phyloP scores from a whole-genome alignment of 2,329 filamentous ascomycete genomes.

The Xylariaceae sp. region DNA sequence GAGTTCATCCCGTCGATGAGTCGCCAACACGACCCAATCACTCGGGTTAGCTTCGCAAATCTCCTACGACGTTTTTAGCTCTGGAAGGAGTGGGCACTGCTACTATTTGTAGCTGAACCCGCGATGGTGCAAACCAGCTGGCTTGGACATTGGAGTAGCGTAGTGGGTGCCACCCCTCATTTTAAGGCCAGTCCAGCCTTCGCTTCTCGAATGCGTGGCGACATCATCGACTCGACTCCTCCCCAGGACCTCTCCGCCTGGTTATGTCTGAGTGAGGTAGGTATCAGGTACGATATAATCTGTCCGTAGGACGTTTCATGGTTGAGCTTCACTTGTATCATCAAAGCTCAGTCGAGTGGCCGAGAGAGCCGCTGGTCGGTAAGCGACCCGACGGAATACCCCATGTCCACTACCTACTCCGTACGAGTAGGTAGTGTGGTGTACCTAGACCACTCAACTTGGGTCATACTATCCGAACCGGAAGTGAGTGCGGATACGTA shows the following conservation, averaged over 20 bases:
- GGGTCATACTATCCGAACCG: not conserved
- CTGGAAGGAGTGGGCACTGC: constrained; percentile 18
- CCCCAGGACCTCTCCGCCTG: not conserved
- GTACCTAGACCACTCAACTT: not conserved
- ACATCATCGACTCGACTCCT: not conserved
- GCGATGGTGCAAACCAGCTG: not conserved
- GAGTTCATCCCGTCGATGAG: constrained; percentile 9
- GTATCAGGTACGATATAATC: not conserved
- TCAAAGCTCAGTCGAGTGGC: not conserved
- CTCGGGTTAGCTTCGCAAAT: constrained; percentile 2
- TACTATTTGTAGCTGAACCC: constrained; percentile 3
- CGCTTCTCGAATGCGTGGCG: constrained; percentile 1
- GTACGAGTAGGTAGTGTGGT: too few relatives aligned
- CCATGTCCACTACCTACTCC: not conserved
- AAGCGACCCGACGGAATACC: not conserved
- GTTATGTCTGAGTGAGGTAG: not conserved
- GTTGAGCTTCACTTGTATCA: not conserved
- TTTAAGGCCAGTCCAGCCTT: constrained; percentile 11
- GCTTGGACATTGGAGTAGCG: constrained; percentile 1
- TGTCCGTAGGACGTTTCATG: not conserved
- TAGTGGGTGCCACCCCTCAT: constrained; percentile 5
- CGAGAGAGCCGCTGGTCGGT: not conserved
- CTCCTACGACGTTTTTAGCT: constrained; percentile 15
- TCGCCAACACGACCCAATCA: constrained; percentile 15
- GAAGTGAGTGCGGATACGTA: not conserved